phyloP scores from a whole-genome alignment of 371 early-diverging fungal species.

The Homolaphlyctis polyrhiza region DNA sequence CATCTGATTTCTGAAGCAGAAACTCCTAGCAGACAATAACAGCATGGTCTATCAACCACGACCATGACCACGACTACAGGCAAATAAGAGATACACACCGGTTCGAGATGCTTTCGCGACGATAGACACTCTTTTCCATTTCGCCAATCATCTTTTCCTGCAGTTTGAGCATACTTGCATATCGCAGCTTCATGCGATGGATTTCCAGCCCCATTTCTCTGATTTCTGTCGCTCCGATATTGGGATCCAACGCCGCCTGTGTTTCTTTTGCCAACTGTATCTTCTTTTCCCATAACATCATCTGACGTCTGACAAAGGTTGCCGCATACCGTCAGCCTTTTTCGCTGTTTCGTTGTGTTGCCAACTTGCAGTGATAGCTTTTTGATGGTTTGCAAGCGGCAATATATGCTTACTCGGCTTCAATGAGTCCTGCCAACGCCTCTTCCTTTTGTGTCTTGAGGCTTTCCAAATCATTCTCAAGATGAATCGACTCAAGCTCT shows the following conservation, averaged over 20 bases:
- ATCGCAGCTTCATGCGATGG: constrained; percentile 53
- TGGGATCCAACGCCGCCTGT: constrained; percentile 52
- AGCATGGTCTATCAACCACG: background rate
- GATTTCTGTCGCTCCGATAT: constrained; percentile 52
- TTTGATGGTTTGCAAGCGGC: background rate
- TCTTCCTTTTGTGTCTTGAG: constrained; percentile 38
- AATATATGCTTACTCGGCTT: constrained; percentile 48
- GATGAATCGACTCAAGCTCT: constrained; percentile 39
- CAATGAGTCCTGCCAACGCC: constrained; percentile 44
- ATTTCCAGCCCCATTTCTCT: constrained; percentile 52
- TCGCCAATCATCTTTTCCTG: constrained; percentile 55
- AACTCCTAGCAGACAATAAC: background rate
- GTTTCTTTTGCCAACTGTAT: constrained; percentile 59
- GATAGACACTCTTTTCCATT: constrained; percentile 50
- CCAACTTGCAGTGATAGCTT: background rate
- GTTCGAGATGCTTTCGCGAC: constrained; percentile 44
- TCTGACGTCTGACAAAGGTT: constrained; percentile 40
- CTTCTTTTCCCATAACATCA: constrained; percentile 62
- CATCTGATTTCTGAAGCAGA: too few relatives aligned
- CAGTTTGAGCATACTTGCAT: constrained; percentile 45
- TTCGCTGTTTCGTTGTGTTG: background rate
- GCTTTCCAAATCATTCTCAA: constrained; percentile 40
- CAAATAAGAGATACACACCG: constrained; percentile 10
- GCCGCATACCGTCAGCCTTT: too few relatives aligned
- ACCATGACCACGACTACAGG: background rate